These are phyloP conservation scores for Umbelopsis ramanniana DNA, from an alignment of 192 early-diverging fungal genomes.

Conservation along the genomic window DNA sequence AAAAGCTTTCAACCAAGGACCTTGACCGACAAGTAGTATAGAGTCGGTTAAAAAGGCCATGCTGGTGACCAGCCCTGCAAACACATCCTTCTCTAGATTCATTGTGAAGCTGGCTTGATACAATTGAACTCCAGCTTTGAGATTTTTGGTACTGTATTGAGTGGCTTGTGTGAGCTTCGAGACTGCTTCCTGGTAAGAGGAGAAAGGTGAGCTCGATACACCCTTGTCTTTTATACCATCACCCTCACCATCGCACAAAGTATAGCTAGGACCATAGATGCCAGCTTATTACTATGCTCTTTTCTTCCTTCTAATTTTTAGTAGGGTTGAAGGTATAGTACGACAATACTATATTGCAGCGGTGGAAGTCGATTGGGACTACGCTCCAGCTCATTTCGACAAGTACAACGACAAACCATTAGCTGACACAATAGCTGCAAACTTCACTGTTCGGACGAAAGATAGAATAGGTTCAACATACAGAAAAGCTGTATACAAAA, in stretches of 20 bases:
- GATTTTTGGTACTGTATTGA: background rate
- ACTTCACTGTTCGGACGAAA: constrained; percentile 35
- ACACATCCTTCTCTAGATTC: constrained; percentile 37
- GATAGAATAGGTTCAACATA: constrained; percentile 42
- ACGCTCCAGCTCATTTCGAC: constrained; percentile 46
- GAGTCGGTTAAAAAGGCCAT: constrained; percentile 50
- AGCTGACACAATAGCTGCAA: constrained; percentile 21
- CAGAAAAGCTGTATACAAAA: constrained; percentile 41
- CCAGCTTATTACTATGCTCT: background rate
- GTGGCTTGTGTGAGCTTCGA: background rate
- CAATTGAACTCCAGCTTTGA: background rate
- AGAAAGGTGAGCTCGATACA: too few relatives aligned
- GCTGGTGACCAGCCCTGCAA: constrained; percentile 51
- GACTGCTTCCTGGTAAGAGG: background rate
- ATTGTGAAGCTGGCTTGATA: background rate
- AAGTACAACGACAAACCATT: constrained; percentile 39
- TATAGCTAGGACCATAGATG: background rate
- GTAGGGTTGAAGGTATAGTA: constrained; percentile 14
- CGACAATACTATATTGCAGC: constrained; percentile 48
- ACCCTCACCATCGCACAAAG: too few relatives aligned
- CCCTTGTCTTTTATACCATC: too few relatives aligned
- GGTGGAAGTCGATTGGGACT: constrained; percentile 49
- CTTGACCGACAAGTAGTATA: constrained; percentile 57
- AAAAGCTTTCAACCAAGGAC: constrained; percentile 58
- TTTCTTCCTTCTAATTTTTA: background rate